phyloP scores from a whole-genome alignment of 805 yeast species.

The Naumovozyma castellii region DNA sequence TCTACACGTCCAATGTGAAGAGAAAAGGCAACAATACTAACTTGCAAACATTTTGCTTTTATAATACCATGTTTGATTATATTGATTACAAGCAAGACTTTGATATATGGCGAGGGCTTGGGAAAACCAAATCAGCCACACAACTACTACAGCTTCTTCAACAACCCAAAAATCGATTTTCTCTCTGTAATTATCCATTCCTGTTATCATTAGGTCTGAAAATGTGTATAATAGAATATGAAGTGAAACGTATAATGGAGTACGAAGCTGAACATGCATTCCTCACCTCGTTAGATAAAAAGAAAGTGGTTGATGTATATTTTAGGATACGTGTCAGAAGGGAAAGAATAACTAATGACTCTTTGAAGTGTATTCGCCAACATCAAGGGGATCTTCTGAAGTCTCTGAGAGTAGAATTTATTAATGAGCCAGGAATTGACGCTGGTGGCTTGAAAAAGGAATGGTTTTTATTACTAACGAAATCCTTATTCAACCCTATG shows the following conservation, averaged over 20 bases:
- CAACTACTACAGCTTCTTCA: neutral
- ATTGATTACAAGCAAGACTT: constrained; percentile 71
- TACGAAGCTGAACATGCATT: constrained; percentile 85
- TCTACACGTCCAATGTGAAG: constrained; percentile 42
- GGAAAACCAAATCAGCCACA: neutral
- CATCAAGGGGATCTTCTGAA: constrained; percentile 58
- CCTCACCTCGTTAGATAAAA: constrained; percentile 56
- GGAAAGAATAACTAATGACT: constrained; percentile 58
- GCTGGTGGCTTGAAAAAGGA: constrained; percentile 93
- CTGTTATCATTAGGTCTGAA: constrained; percentile 74
- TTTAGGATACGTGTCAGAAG: constrained; percentile 64
- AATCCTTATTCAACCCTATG: constrained; percentile 57
- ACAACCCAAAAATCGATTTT: constrained; percentile 24
- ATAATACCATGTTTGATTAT: constrained; percentile 74
- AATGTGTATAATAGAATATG: constrained; percentile 70
- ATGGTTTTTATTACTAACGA: constrained; percentile 76
- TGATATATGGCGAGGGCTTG: constrained; percentile 51
- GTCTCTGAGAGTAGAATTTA: constrained; percentile 66
- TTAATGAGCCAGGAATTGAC: constrained; percentile 87
- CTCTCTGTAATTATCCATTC: constrained; percentile 79
- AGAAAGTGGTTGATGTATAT: constrained; percentile 54
- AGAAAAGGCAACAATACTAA: constrained; percentile 2
- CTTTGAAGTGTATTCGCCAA: constrained; percentile 51
- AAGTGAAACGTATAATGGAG: constrained; percentile 74
- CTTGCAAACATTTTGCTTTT: constrained; percentile 29